Percentiles rank a stretch among this genome's conserved stretches.
Evolutionary conservation across 352 stramenopile species (phyloP).

Genomic region (Globisporangium paroecandrum): DNA sequence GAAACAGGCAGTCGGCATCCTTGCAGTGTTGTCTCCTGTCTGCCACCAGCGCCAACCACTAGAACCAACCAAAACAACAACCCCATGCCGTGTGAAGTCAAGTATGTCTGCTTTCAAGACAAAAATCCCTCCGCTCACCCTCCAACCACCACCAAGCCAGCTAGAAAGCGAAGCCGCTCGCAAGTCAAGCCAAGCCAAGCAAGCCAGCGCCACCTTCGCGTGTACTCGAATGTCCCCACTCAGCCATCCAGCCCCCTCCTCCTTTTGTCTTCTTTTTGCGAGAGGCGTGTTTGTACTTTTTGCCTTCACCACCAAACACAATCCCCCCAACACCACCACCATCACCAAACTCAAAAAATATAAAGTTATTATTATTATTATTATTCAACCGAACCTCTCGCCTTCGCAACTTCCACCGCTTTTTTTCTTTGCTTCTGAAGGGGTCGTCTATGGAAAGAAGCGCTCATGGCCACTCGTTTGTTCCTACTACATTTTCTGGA

Average conservation of each 20-base stretch:
- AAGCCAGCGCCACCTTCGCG: neutral
- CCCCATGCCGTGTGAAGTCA: slow-evolving; percentile 10
- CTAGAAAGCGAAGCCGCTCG: slow-evolving; percentile 1
- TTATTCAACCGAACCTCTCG: slow-evolving; percentile 14
- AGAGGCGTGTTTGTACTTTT: slow-evolving; percentile 17
- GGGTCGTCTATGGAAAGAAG: slow-evolving; percentile 5
- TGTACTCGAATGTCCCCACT: slow-evolving; percentile 6
- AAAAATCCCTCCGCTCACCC: neutral
- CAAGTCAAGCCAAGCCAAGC: neutral
- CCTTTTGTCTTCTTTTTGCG: slow-evolving; percentile 15
- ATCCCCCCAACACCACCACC: slow-evolving; percentile 8
- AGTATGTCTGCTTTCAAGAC: slow-evolving; percentile 10
- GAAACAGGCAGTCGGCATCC: slow-evolving; percentile 22
- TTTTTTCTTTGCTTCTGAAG: neutral
- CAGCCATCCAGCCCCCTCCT: slow-evolving; percentile 1
- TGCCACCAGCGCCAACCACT: neutral
- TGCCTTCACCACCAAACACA: slow-evolving; percentile 8
- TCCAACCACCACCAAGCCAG: neutral
- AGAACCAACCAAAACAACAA: neutral
- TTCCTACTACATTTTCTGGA: neutral
- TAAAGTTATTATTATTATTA: slow-evolving; percentile 36
- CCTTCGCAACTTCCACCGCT: neutral
- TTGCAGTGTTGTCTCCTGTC: slow-evolving; percentile 19
- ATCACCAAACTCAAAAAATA: slow-evolving; percentile 16
- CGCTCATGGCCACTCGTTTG: slow-evolving; percentile 6